Base-by-base conservation (phyloP, 2,329 filamentous ascomycete genomes). In the Coniochaeta ligniaria region DNA sequence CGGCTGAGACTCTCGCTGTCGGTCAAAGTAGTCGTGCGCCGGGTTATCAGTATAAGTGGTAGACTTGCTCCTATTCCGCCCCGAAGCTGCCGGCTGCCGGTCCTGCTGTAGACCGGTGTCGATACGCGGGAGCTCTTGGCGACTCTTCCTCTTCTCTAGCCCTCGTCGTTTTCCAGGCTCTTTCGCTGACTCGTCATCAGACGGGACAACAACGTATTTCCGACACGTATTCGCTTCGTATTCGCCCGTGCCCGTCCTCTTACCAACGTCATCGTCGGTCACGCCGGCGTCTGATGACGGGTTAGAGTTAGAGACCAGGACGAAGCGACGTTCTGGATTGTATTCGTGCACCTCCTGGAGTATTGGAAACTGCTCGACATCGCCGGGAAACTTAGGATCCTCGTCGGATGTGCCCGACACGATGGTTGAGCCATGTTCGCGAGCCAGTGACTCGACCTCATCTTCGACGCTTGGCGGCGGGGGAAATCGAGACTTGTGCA, bases 401-500 rank as follows among this genome's bases (percentile, higher is more conserved):
- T 88, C 86, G 60, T 76, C 78, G 59, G 64, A 67, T 50, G 66
- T 71, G 58, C 65, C 66, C 41, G 71, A 62, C 38, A 72, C 65
- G 36, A 69, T 66, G 31, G 73, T 73, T 50, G 71, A 67, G 28
- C 78, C 77, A 66, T 83, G 73, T 69, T 92, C 89, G 69, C 80
- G 84, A 6, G 81, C 82, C 41, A 91, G 72, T 8, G 88, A 83
- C 16, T 77, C 79, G 17, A 70, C 75, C 71, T 91, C 89, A 69
- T 92, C 89, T 70, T 93, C 89, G 56, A 88, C 87, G 38, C 73
- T 85, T 4, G 89, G 87, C 20, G 79, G 78, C 1, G 88, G 88
- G 6, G 88, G 86, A 69, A 77, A 80, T 43, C 64, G 58, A 59
- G 60, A 65, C 47, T 22, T 57, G 50, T 58, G 64, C 9, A 54